Percentiles rank a stretch among this genome's conserved stretches.
Evolutionary conservation across 805 yeast species (phyloP).

Genomic region (Lipomyces anomalus): DNA sequence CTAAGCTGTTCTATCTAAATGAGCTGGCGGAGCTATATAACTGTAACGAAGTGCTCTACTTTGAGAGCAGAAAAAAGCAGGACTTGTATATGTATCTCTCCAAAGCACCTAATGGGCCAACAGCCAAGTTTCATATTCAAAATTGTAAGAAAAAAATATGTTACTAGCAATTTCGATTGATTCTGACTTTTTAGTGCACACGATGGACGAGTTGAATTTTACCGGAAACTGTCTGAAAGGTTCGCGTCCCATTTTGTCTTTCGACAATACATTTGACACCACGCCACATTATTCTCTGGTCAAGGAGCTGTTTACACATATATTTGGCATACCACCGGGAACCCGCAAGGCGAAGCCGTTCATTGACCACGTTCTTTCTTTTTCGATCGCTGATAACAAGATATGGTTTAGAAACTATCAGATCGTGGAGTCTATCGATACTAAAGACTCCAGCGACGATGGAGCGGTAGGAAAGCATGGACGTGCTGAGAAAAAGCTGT

Average conservation of each 20-base stretch:
- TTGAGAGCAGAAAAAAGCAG: conserved; percentile 93
- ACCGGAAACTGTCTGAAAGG: conserved; percentile 96
- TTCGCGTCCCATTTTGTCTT: conserved; percentile 86
- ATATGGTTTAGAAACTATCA: conserved; percentile 95
- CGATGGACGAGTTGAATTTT: conserved; percentile 91
- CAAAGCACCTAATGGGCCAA: conserved; percentile 97
- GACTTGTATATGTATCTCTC: conserved; percentile 93
- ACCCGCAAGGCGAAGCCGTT: conserved; percentile 93
- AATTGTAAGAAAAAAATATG: too few relatives aligned
- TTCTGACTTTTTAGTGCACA: conserved; percentile 58
- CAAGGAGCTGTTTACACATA: conserved; percentile 75
- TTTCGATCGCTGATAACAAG: conserved; percentile 86
- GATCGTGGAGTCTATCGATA: conserved; percentile 58
- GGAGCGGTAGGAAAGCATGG: conserved; percentile 33
- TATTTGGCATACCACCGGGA: conserved; percentile 91
- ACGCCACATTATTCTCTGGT: conserved; percentile 64
- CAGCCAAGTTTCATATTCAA: conserved; percentile 86
- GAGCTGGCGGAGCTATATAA: conserved; percentile 96
- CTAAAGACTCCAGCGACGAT: conserved; percentile 12
- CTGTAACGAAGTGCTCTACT: conserved; percentile 90
- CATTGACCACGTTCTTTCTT: conserved; percentile 89
- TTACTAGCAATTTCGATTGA: neutral
- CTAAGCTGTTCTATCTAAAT: conserved; percentile 78
- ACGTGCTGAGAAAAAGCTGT: conserved; percentile 47
- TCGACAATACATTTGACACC: conserved; percentile 71